Evolutionary conservation across 129 eudicot genomes (phyloP), one percentile per base, ranked within the genome.

Genomic region (Chrysanthemum lavandulifolium): DNA sequence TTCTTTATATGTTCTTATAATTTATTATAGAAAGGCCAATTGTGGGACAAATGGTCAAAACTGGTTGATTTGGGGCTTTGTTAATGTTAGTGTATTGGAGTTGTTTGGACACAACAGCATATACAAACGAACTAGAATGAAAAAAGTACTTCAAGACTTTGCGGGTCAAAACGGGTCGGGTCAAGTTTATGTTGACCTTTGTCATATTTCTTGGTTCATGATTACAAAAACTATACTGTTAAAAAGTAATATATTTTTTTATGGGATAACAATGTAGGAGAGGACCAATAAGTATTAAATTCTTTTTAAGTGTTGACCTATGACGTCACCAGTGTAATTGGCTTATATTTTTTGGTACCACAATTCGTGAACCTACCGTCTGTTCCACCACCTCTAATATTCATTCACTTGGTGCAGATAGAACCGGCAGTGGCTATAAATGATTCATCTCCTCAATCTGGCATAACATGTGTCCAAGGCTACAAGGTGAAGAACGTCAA

Each of bases 401-500:
- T 33, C 7, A 52, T 52, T 52, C 57, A 52, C 15, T 12, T 52
- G 1, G 57, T 52, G 15, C 57, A 52, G 57, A 16, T 52, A n/a
- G 57, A n/a, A 11, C n/a, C 43, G 43, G 43, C 7, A 33, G 43
- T 33, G 43, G 7, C 57, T 52, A 52, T 0, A 52, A 13, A 52
- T n/a, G 57, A 13, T 52, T 5, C 57, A 7, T 66, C 71, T 11
- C 3, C 56, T 48, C 13, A 49, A 12, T 67, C 45, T 36, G 77
- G 10, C 8, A 27, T 27, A 21, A 61, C 65, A 13, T 62, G 68
- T 70, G 50, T 74, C 0, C 50, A 62, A 11, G 79, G 83, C 40
- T 84, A 81, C 83, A 67, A 71, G 11, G 83, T 84, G 59, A 81
- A 75, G 78, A 4, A 57, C 13, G 56, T 36, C 18, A n/a, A 13